Evolutionary conservation across 73 alveolate genomes (phyloP).

Genomic region (Tetrahymena thermophila): DNA sequence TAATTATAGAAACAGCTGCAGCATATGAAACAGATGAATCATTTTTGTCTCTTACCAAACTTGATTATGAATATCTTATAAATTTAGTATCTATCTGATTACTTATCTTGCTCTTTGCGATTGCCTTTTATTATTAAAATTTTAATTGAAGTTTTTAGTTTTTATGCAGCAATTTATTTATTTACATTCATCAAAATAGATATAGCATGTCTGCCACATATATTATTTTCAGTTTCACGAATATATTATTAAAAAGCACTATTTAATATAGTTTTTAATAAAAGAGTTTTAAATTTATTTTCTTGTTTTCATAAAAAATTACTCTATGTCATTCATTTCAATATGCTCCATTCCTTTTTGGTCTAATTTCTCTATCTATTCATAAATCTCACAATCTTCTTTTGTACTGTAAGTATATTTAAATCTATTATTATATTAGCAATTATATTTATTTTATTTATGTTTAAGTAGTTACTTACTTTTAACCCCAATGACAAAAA

Average conservation of each 20-base stretch:
- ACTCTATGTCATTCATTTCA: slow-evolving; percentile 30
- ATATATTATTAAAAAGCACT: slow-evolving; percentile 16
- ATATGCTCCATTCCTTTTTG: slow-evolving; percentile 43
- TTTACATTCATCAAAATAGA: slow-evolving; percentile 14
- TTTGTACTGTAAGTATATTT: slow-evolving; percentile 9
- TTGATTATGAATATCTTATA: slow-evolving; percentile 28
- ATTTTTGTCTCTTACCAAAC: slow-evolving; percentile 42
- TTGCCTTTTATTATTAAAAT: neutral
- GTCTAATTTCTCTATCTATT: slow-evolving; percentile 33
- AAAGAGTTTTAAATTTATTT: no score
- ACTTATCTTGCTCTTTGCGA: neutral
- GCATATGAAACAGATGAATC: slow-evolving; percentile 46
- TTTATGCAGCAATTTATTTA: neutral
- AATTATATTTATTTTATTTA: neutral
- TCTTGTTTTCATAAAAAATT: neutral
- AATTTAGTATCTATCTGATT: slow-evolving; percentile 41
- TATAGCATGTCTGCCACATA: slow-evolving; percentile 37
- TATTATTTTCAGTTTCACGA: slow-evolving; percentile 30
- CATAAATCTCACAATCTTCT: slow-evolving; percentile 41
- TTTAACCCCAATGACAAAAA: slow-evolving; percentile 46
- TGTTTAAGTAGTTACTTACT: neutral
- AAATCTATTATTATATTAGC: neutral
- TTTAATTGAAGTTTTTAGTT: neutral
- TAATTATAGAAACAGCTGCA: slow-evolving; percentile 23
- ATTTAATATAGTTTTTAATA: no score